Evolutionary conservation across 1,139 yeast genomes (phyloP).

Genomic region (Pichia kudriavzevii): DNA sequence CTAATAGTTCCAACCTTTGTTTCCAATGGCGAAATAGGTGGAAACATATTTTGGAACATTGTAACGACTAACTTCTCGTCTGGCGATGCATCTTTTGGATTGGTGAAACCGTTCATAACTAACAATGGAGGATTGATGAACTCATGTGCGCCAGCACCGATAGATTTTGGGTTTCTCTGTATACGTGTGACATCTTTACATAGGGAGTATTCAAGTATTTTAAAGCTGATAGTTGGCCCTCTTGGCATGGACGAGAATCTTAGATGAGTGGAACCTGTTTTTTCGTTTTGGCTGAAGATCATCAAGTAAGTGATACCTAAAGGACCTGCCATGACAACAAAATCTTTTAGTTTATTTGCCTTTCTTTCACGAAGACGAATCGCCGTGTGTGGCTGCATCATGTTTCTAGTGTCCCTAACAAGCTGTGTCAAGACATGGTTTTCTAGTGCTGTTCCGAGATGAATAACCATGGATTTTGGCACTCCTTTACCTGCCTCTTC

Average conservation of each 20-base stretch:
- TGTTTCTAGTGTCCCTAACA: conserved; percentile 77
- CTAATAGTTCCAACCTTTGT: conserved; percentile 70
- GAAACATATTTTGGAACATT: conserved; percentile 92
- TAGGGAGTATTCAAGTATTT: conserved; percentile 67
- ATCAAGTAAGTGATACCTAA: conserved; percentile 85
- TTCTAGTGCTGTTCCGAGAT: conserved; percentile 71
- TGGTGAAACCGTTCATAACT: conserved; percentile 81
- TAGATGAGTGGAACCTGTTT: conserved; percentile 71
- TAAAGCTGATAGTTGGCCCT: conserved; percentile 90
- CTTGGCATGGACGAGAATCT: conserved; percentile 84
- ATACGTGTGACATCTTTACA: conserved; percentile 72
- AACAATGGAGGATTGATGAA: conserved; percentile 76
- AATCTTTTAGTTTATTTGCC: conserved; percentile 80
- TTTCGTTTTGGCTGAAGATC: conserved; percentile 75
- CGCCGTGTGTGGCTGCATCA: conserved; percentile 97
- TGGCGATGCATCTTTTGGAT: conserved; percentile 45
- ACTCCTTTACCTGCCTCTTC: conserved; percentile 67
- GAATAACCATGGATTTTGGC: conserved; percentile 90
- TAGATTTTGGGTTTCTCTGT: conserved; percentile 63
- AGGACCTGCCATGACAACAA: conserved; percentile 95
- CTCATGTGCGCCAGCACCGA: conserved; percentile 55
- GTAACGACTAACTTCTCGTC: conserved; percentile 82
- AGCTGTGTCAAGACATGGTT: conserved; percentile 79
- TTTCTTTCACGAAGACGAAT: conserved; percentile 79
- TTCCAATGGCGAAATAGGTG: conserved; percentile 79